phyloP scores from a whole-genome alignment of 225 moss, liverwort and hornwort genomes.

The Pseudoscleropodium purum region DNA sequence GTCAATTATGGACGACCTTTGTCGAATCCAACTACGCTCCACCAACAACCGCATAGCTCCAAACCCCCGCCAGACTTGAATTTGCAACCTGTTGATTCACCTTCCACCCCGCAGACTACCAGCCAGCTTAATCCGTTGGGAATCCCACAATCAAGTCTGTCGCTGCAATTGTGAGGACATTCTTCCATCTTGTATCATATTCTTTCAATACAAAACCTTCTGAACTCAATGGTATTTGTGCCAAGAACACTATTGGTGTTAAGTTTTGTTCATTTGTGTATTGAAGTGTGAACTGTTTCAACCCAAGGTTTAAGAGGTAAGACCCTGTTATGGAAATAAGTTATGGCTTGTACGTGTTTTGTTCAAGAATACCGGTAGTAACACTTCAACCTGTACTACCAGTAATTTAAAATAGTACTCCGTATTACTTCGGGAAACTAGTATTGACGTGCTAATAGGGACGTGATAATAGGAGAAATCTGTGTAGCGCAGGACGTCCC shows the following conservation, averaged over 20 bases:
- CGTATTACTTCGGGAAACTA: no score
- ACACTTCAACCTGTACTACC: not conserved
- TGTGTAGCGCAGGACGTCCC: no score
- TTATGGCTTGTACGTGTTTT: not conserved
- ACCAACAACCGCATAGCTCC: slow-evolving; percentile 15
- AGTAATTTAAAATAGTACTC: no score
- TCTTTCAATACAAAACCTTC: slow-evolving; percentile 14
- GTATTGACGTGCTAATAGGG: not conserved
- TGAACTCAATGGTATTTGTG: slow-evolving; percentile 6
- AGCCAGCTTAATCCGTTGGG: slow-evolving; percentile 33
- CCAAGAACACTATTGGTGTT: not conserved
- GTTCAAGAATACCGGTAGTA: not conserved
- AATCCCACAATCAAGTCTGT: slow-evolving; percentile 35
- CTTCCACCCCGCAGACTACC: slow-evolving; percentile 28
- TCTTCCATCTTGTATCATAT: slow-evolving; percentile 25
- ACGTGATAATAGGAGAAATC: not conserved
- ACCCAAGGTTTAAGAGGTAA: not conserved
- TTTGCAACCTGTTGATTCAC: slow-evolving; percentile 49
- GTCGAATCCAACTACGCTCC: not conserved
- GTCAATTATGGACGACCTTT: slow-evolving; percentile 12
- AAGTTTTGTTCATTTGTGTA: not conserved
- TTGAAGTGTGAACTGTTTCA: not conserved
- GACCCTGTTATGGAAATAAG: not conserved
- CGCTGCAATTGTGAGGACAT: slow-evolving; percentile 39
- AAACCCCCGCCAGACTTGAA: slow-evolving; percentile 53